These are phyloP conservation scores for Lepiota subincarnata DNA, from an alignment of 768 basidiomycete genomes.

Conservation along the genomic window DNA sequence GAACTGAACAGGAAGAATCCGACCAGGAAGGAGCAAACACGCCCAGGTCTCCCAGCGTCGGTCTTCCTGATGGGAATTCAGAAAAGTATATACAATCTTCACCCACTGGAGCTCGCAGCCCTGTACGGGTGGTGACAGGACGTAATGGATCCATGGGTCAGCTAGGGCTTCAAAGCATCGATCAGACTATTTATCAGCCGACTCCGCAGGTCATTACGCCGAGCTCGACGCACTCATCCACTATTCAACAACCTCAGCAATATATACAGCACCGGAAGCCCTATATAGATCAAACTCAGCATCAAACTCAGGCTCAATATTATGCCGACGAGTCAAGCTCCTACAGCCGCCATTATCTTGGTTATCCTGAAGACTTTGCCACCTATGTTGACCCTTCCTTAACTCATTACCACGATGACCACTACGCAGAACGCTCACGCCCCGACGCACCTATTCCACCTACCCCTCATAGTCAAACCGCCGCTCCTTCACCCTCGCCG, in stretches of 20 bases:
- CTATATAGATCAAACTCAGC: constrained; percentile 4
- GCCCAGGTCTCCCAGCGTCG: constrained; percentile 61
- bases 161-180: constrained; percentile 5
- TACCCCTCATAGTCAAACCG: constrained; percentile 71
- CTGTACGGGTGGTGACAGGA: background rate
- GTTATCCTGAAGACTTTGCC: constrained; percentile 41
- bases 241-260: background rate
- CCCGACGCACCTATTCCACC: constrained; percentile 78
- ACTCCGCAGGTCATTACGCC: background rate
- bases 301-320: background rate
- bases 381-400: constrained; percentile 41
- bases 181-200: constrained; percentile 6
- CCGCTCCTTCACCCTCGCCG: constrained; percentile 71
- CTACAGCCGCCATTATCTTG: constrained; percentile 1
- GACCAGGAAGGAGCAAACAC: constrained; percentile 58
- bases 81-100: constrained; percentile 25
- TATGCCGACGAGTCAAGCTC: constrained; percentile 11
- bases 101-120: background rate
- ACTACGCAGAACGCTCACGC: constrained; percentile 30
- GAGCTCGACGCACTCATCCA: background rate
- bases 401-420: constrained; percentile 16
- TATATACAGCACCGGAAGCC: constrained; percentile 1
- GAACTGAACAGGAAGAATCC: constrained; percentile 24
- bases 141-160: constrained; percentile 9
- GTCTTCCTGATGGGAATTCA: constrained; percentile 51